A percentile compares a stretch with the other conserved stretches of the same genome.
These are phyloP conservation scores for Lentinula novae-zelandiae DNA, from an alignment of 1,284 basidiomycete genomes.

Conservation along the genomic window DNA sequence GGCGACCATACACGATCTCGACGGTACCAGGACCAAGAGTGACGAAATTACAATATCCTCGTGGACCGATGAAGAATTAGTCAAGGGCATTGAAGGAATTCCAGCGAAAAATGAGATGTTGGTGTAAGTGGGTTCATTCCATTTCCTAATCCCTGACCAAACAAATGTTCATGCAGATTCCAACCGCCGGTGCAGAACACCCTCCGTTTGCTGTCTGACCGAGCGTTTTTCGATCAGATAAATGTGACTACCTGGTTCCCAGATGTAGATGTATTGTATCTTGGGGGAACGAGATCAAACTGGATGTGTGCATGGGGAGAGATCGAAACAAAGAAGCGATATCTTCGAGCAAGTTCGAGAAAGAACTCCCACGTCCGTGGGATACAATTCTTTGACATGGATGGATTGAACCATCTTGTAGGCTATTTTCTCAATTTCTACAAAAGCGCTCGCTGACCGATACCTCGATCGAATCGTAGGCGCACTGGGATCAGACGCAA, in stretches of 20 bases:
- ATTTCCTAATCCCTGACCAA: background rate
- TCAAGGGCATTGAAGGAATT: conserved; percentile 16
- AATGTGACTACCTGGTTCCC: conserved; percentile 6
- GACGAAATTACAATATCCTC: conserved; percentile 14
- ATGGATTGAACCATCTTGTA: background rate
- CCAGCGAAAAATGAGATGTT: conserved; percentile 21
- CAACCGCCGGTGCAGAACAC: conserved; percentile 18
- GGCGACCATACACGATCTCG: conserved; percentile 1
- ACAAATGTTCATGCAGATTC: conserved; percentile 8
- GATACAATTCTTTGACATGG: background rate
- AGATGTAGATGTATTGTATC: background rate
- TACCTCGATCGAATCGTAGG: background rate
- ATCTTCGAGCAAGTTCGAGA: background rate
- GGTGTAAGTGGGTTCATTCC: conserved; percentile 17
- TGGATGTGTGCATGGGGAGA: conserved; percentile 10
- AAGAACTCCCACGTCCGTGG: background rate
- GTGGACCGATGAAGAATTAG: conserved; percentile 23
- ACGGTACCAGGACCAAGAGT: conserved; percentile 11
- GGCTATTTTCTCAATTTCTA: background rate
- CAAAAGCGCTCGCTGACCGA: background rate
- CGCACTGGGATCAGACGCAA: background rate
- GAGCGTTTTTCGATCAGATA: conserved; percentile 5
- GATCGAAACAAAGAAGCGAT: conserved; percentile 7
- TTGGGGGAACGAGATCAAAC: background rate
- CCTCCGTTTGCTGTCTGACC: background rate